Evolutionary conservation across 2,329 filamentous ascomycete species (phyloP).

Genomic region (Beauveria brongniartii): DNA sequence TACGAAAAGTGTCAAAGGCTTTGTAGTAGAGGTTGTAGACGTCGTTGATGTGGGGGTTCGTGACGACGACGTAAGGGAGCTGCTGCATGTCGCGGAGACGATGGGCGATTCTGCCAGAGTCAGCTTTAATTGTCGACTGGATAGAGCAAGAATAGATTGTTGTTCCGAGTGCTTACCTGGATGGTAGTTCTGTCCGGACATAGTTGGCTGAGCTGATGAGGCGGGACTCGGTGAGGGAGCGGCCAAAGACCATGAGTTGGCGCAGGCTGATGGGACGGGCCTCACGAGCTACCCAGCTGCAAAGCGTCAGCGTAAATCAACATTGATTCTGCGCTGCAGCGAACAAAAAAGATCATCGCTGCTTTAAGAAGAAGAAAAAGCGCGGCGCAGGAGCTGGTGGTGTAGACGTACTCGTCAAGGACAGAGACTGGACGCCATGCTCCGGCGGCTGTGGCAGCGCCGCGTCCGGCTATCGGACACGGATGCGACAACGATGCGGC

Average conservation of each 20-base stretch:
- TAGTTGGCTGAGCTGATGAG: slow-evolving; percentile 95
- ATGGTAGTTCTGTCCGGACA: slow-evolving; percentile 88
- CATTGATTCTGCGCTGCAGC: neutral
- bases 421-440: slow-evolving; percentile 55
- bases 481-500: neutral
- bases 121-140: neutral
- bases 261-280: slow-evolving; percentile 92
- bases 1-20: slow-evolving; percentile 87
- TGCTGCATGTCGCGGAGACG: slow-evolving; percentile 96
- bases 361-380: neutral
- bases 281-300: slow-evolving; percentile 85
- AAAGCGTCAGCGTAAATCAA: slow-evolving; percentile 4
- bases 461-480: slow-evolving; percentile 4
- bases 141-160: no score
- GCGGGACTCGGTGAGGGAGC: slow-evolving; percentile 81
- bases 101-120: slow-evolving; percentile 64
- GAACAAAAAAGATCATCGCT: neutral
- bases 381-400: neutral
- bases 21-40: slow-evolving; percentile 96
- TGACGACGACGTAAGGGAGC: slow-evolving; percentile 88
- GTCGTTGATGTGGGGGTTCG: slow-evolving; percentile 87
- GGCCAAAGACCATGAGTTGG: slow-evolving; percentile 94
- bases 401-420: slow-evolving; percentile 49
- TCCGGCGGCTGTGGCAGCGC: slow-evolving; percentile 9
- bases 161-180: slow-evolving; percentile 43